These are phyloP conservation scores for Warburgia ugandensis DNA, from an alignment of 164 flowering plant species.

Conservation along the genomic window DNA sequence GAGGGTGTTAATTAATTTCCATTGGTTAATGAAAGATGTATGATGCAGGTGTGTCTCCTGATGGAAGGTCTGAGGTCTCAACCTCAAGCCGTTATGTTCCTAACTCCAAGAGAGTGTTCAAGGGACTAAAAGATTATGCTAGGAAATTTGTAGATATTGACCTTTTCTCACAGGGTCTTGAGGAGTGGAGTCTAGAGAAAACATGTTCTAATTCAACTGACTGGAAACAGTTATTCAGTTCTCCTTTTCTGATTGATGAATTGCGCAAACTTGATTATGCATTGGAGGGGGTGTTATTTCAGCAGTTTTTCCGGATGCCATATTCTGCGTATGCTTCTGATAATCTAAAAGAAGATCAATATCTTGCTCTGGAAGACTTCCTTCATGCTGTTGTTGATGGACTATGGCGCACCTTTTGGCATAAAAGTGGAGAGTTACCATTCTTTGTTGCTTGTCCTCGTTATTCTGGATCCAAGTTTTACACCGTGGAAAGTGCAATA, in stretches of 20 bases:
- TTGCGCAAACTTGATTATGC: constrained; percentile 54
- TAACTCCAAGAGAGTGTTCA: constrained; percentile 45
- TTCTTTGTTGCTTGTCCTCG: constrained; percentile 48
- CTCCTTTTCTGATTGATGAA: constrained; percentile 53
- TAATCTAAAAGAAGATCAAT: constrained; percentile 39
- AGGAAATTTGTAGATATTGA: constrained; percentile 42
- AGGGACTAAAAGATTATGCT: constrained; percentile 46
- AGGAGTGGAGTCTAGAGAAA: constrained; percentile 46
- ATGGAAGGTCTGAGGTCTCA: constrained; percentile 36
- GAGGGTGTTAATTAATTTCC: no score
- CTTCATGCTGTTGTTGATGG: constrained; percentile 43
- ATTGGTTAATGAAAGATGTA: no score
- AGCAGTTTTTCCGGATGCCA: constrained; percentile 64
- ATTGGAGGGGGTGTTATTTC: constrained; percentile 53
- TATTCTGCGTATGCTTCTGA: constrained; percentile 24
- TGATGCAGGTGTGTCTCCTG: constrained; percentile 41
- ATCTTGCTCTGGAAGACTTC: constrained; percentile 57
- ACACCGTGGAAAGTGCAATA: constrained; percentile 47
- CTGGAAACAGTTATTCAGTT: constrained; percentile 27
- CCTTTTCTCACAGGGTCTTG: constrained; percentile 33
- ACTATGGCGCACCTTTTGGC: constrained; percentile 68
- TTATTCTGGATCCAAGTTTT: constrained; percentile 51
- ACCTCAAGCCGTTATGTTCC: constrained; percentile 42
- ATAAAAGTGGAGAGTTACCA: constrained; percentile 40
- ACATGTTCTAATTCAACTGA: constrained; percentile 17